A percentile compares a stretch with the other conserved stretches of the same genome.
Evolutionary conservation across 345 rosid species (phyloP).

Genomic region (Euphorbia pulcherrima): DNA sequence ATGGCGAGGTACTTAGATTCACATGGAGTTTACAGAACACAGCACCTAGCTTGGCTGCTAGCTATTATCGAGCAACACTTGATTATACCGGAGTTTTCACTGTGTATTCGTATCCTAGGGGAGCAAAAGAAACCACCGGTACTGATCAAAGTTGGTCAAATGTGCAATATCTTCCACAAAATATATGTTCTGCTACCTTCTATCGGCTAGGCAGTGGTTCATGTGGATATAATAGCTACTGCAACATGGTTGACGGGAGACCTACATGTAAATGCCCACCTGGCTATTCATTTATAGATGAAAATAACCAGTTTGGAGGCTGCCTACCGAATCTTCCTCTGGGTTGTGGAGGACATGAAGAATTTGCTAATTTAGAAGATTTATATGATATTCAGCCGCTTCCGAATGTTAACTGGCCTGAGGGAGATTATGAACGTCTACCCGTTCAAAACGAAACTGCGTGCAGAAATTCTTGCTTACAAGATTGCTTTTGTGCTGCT

Average conservation of each 20-base stretch:
- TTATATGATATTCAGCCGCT: slow-evolving; percentile 13
- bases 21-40: not conserved
- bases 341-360: slow-evolving; percentile 20
- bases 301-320: slow-evolving; percentile 14
- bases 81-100: slow-evolving; percentile 36
- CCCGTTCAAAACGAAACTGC: slow-evolving; percentile 15
- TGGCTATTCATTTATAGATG: slow-evolving; percentile 18
- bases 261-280: slow-evolving; percentile 29
- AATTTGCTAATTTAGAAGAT: slow-evolving; percentile 3
- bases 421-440: slow-evolving; percentile 26
- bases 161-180: slow-evolving; percentile 12
- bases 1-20: not conserved
- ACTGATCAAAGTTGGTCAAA: slow-evolving; percentile 14
- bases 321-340: slow-evolving; percentile 25
- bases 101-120: slow-evolving; percentile 24
- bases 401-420: slow-evolving; percentile 27
- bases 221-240: slow-evolving; percentile 35
- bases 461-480: slow-evolving; percentile 33
- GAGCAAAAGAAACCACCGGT: too few relatives aligned
- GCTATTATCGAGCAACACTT: slow-evolving; percentile 30
- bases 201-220: slow-evolving; percentile 18
- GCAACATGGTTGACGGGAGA: slow-evolving; percentile 10
- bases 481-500: slow-evolving; percentile 35
- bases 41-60: not conserved
- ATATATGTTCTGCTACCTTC: slow-evolving; percentile 17